phyloP scores from a whole-genome alignment of 2,329 filamentous ascomycete genomes.

The Colletotrichum cuscutae region DNA sequence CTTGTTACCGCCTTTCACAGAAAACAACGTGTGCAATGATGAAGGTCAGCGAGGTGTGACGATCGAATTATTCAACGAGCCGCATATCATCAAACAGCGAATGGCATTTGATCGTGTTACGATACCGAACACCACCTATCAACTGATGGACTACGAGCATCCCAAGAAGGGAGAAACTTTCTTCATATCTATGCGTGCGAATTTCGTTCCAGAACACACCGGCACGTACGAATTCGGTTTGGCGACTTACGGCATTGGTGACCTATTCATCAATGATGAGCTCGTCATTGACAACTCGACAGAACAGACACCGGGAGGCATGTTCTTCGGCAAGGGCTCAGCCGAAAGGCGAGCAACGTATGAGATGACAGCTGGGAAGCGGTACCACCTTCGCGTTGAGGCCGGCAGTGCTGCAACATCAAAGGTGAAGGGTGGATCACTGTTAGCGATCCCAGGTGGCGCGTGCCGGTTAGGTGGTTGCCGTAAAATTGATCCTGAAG shows the following conservation, averaged over 20 bases:
- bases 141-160: constrained; percentile 62
- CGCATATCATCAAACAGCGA: constrained; percentile 57
- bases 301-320: constrained; percentile 68
- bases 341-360: constrained; percentile 69
- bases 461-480: constrained; percentile 71
- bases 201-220: constrained; percentile 67
- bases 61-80: constrained; percentile 71
- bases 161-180: constrained; percentile 61
- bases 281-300: constrained; percentile 74
- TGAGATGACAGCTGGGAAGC: constrained; percentile 65
- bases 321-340: constrained; percentile 74
- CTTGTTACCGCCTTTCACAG: constrained; percentile 65
- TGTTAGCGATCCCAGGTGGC: constrained; percentile 66
- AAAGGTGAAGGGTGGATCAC: constrained; percentile 57
- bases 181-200: constrained; percentile 70
- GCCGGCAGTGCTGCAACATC: constrained; percentile 69
- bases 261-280: constrained; percentile 70
- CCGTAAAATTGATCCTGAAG: constrained; percentile 64
- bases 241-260: constrained; percentile 71
- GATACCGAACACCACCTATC: constrained; percentile 58
- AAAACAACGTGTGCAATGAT: constrained; percentile 58
- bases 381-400: constrained; percentile 68
- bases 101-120: constrained; percentile 60
- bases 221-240: constrained; percentile 72
- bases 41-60: constrained; percentile 69